A percentile compares a stretch with the other conserved stretches of the same genome.
Conservation (phyloP, 768 basidiomycete species). For the Tylopilus subfusipes region DNA sequence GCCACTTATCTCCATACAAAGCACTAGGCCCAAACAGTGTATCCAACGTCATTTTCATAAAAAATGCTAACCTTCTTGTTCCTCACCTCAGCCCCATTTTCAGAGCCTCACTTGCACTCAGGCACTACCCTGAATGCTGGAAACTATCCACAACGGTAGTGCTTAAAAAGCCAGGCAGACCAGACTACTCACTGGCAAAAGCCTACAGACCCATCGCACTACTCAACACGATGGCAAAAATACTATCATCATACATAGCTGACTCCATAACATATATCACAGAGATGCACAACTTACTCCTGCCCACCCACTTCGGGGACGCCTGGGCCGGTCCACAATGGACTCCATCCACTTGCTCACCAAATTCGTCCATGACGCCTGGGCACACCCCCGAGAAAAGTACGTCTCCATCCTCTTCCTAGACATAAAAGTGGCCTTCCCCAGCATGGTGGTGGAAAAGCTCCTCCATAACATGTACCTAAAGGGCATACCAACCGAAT, state of each 20-base stretch:
- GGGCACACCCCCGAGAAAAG: no score
- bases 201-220: neutral
- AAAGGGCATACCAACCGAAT: neutral
- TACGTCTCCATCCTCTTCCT: no score
- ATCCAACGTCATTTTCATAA: no score
- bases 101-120: neutral
- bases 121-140: neutral
- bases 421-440: no score
- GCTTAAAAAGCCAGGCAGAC: neutral
- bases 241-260: neutral
- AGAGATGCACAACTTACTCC: neutral
- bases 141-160: neutral
- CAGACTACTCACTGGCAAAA: neutral
- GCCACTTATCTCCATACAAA: no score
- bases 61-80: no score
- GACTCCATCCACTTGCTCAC: neutral
- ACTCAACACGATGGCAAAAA: neutral
- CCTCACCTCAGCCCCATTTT: no score
- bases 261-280: neutral
- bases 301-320: neutral
- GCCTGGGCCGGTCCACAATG: neutral
- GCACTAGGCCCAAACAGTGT: no score
- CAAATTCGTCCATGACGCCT: neutral
- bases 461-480: neutral
- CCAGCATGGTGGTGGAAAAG: no score